Evolutionary conservation across 768 basidiomycete species (phyloP).

Genomic region (Boletus rex-veris): DNA sequence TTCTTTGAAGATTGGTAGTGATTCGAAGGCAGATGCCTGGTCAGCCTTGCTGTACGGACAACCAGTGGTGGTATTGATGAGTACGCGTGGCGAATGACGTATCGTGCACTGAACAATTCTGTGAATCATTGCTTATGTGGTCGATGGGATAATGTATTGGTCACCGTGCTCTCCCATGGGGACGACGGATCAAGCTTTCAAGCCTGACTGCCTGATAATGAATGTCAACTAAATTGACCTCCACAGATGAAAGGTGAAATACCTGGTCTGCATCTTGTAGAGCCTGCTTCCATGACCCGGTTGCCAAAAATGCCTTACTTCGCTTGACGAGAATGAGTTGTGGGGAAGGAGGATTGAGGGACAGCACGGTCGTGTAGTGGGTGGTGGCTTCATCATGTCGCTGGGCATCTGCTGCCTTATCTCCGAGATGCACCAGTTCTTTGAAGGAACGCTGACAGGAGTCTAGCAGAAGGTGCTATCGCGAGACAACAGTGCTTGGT

Average conservation of each 20-base stretch:
- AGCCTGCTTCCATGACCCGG: not conserved
- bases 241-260: too few species aligned
- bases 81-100: not conserved
- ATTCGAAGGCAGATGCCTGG: not conserved
- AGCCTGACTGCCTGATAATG: not conserved
- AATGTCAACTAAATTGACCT: too few species aligned
- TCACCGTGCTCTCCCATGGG: not conserved
- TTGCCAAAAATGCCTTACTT: not conserved
- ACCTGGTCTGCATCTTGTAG: not conserved
- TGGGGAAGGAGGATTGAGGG: not conserved
- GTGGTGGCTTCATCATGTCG: not conserved
- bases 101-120: not conserved
- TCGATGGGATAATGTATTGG: not conserved
- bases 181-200: not conserved
- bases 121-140: not conserved
- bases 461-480: not conserved
- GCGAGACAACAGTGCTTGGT: constrained; percentile 16
- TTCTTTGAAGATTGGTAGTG: not conserved
- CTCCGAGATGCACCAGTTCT: too few species aligned
- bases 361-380: not conserved
- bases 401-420: too few species aligned
- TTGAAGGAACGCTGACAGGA: too few species aligned
- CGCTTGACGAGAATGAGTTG: not conserved
- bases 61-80: not conserved
- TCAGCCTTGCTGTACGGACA: not conserved